phyloP scores from a whole-genome alignment of 139 green algal species.

The Coelastrella sp. region DNA sequence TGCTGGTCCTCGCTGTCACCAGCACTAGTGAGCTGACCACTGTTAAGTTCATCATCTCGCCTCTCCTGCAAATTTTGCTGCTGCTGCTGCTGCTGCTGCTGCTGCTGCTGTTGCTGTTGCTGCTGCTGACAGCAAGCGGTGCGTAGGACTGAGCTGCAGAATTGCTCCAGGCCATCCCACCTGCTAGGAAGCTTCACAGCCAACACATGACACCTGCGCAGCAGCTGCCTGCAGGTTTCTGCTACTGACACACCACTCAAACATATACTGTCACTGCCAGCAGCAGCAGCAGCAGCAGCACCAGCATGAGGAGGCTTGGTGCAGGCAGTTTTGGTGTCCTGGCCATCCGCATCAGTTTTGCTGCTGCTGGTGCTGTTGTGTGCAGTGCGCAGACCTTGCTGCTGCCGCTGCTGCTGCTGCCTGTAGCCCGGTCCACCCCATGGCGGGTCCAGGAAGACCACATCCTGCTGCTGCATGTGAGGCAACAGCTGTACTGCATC shows the following conservation, averaged over 20 bases:
- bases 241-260: neutral
- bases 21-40: too few relatives aligned
- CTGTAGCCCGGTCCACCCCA: constrained; percentile 31
- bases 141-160: neutral
- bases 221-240: neutral
- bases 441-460: constrained; percentile 14
- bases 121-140: neutral
- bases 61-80: neutral
- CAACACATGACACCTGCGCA: neutral
- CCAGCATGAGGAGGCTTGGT: neutral
- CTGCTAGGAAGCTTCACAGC: constrained; percentile 30
- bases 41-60: neutral
- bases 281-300: neutral
- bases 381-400: neutral
- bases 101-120: constrained; percentile 13
- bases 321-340: neutral
- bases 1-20: neutral
- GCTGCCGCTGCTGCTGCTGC: constrained; percentile 37
- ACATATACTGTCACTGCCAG: neutral
- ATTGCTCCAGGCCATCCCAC: neutral
- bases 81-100: constrained; percentile 24
- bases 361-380: constrained; percentile 4
- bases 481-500: constrained; percentile 26
- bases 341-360: neutral
- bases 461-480: constrained; percentile 5